These are phyloP conservation scores for Wickerhamiella allomyrinae DNA, from an alignment of 805 yeast genomes.

Conservation along the genomic window DNA sequence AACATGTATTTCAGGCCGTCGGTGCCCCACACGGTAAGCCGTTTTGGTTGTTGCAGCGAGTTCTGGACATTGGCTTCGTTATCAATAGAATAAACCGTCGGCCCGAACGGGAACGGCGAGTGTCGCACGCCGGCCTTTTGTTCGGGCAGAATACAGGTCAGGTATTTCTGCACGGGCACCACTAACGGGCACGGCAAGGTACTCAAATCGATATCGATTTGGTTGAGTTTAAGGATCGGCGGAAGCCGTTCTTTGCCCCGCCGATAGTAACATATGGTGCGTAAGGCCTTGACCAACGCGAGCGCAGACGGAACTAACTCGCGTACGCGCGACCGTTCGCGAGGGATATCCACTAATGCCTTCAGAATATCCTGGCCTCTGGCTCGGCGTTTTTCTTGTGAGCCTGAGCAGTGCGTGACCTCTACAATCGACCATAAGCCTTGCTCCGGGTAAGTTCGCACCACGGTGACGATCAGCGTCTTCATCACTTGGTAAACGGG, in stretches of 20 bases:
- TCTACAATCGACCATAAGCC: slow-evolving; percentile 76
- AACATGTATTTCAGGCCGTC: slow-evolving; percentile 63
- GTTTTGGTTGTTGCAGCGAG: slow-evolving; percentile 80
- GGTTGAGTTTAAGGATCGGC: background rate
- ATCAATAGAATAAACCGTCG: slow-evolving; percentile 44
- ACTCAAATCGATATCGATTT: slow-evolving; percentile 3
- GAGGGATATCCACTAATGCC: slow-evolving; percentile 1
- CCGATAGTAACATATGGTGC: background rate
- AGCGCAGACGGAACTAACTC: background rate
- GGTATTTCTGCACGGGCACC: slow-evolving; percentile 16
- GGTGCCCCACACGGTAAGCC: slow-evolving; percentile 59
- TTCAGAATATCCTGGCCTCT: slow-evolving; percentile 34
- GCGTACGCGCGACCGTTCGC: background rate
- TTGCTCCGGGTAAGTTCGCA: slow-evolving; percentile 59
- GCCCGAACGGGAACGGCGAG: slow-evolving; percentile 9
- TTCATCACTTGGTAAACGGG: slow-evolving; percentile 42
- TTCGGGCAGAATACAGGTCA: slow-evolving; percentile 13
- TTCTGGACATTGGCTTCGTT: slow-evolving; percentile 54
- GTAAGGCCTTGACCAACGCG: background rate
- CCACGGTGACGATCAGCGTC: slow-evolving; percentile 42
- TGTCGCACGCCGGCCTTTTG: slow-evolving; percentile 6
- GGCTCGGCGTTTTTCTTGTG: slow-evolving; percentile 30
- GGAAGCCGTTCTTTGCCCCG: slow-evolving; percentile 1
- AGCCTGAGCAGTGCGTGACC: slow-evolving; percentile 41
- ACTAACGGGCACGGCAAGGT: slow-evolving; percentile 10